Evolutionary conservation across 2,329 filamentous ascomycete species (phyloP), one percentile per base, ranked within the genome.

Genomic region (Plenodomus tracheiphilus): DNA sequence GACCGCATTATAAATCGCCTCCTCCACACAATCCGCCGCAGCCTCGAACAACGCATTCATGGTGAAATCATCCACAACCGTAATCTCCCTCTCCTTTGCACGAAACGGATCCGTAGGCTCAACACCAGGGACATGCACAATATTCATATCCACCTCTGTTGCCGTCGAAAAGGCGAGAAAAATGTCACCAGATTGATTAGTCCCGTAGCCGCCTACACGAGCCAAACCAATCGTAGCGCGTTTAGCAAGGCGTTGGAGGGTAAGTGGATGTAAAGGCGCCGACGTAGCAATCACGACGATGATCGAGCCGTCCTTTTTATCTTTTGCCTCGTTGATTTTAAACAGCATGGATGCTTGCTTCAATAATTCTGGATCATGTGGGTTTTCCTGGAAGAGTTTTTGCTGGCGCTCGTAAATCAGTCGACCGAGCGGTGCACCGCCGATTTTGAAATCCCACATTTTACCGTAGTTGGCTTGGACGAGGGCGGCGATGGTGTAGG

Each of bases 91-190:
- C 4, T 77, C 69, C 19, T 71, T 67, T 0, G 73, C 72, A 4
- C 59, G 69, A 66, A 65, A 73, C 10, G 63, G 66, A 54, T 73
- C 68, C 3, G 60, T 59, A 2, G 47, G 48, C 22, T 51, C 49
- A 11, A 51, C 46, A 35, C 60, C 56, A 3, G 65, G 22, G 5
- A 25, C 53, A 6, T 59, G 64, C 36, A 64, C 46, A 6, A 68
- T 72, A 57, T 79, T 77, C 32, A 79, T 74, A 2, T 73, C 70
- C 1, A 84, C 70, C 37, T 75, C 72, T 49, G 80, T 83, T 5
- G 75, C 84, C 0, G 85, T 88, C 7, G 83, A 87, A 50, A 88
- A 82, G 3, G 85, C 85, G 2, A 88, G 73, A 62, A 87, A 86
- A 49, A 88, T 82, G 51, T 88, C 85, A 0, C 85, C 85, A 0